Percentiles rank a stretch among this genome's conserved stretches.
These are phyloP conservation scores for Trametopsis cervina DNA, from an alignment of 768 basidiomycete species.

Conservation along the genomic window DNA sequence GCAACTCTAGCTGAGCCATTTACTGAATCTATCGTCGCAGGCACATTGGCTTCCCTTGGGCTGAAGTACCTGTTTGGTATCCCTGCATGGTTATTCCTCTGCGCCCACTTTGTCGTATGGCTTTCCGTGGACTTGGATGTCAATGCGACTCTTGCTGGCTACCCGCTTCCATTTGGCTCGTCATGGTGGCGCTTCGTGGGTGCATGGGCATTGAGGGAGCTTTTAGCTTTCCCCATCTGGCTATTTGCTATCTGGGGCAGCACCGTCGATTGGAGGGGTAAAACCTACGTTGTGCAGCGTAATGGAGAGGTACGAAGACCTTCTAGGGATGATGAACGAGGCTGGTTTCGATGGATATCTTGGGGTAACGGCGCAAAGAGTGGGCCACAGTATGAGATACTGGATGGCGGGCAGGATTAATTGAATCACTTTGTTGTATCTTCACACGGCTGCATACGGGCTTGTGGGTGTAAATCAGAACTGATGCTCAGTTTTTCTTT, in stretches of 20 bases:
- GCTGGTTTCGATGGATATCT: constrained; percentile 7
- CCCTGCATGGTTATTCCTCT: constrained; percentile 46
- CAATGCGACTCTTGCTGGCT: constrained; percentile 66
- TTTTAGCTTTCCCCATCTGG: constrained; percentile 86
- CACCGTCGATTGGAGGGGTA: constrained; percentile 85
- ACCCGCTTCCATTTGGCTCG: constrained; percentile 40
- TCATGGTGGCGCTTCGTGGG: constrained; percentile 53
- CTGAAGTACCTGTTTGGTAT: constrained; percentile 42
- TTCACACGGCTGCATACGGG: too few species aligned
- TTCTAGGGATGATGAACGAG: constrained; percentile 4
- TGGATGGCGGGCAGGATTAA: constrained; percentile 13
- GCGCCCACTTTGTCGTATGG: constrained; percentile 63
- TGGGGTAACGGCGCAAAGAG: neutral
- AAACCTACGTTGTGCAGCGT: constrained; percentile 59
- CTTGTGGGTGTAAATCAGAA: too few species aligned
- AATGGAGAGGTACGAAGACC: constrained; percentile 60
- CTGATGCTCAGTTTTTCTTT: too few species aligned
- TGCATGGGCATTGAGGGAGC: constrained; percentile 78
- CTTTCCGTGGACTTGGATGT: constrained; percentile 77
- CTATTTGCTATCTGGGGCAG: constrained; percentile 71
- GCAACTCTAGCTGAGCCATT: constrained; percentile 90
- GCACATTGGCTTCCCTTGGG: constrained; percentile 55
- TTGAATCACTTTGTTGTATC: too few species aligned
- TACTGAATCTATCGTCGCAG: constrained; percentile 77
- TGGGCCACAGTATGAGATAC: constrained; percentile 7